Percentiles rank a stretch among this genome's conserved stretches.
These are phyloP conservation scores for Yamadazyma akitaensis DNA, from an alignment of 805 yeast genomes.

Conservation along the genomic window DNA sequence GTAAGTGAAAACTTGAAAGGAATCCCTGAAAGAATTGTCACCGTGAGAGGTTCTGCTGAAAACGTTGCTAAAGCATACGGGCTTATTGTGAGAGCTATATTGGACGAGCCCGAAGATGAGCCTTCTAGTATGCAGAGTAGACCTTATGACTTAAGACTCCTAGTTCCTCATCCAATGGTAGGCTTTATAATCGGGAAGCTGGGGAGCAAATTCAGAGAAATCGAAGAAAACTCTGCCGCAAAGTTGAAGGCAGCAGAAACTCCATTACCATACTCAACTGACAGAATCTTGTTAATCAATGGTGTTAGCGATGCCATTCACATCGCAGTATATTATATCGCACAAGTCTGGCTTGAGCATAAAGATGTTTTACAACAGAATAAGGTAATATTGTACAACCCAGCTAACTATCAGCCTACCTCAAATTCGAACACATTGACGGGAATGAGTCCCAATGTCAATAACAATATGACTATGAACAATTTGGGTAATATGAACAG, in stretches of 20 bases:
- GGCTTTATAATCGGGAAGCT: constrained; percentile 79
- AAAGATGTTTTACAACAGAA: constrained; percentile 48
- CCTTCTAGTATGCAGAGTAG: constrained; percentile 56
- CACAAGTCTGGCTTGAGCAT: constrained; percentile 64
- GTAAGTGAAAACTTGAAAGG: constrained; percentile 72
- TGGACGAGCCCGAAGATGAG: constrained; percentile 62
- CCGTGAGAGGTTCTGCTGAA: constrained; percentile 72
- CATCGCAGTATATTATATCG: constrained; percentile 73
- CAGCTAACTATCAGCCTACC: constrained; percentile 40
- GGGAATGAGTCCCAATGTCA: constrained; percentile 8
- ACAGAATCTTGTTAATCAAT: constrained; percentile 61
- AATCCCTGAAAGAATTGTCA: constrained; percentile 70
- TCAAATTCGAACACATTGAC: constrained; percentile 9
- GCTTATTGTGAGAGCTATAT: constrained; percentile 60
- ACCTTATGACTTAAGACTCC: constrained; percentile 53
- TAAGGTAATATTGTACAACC: constrained; percentile 58
- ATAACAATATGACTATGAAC: constrained; percentile 8
- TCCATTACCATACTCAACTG: constrained; percentile 72
- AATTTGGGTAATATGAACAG: constrained; percentile 9
- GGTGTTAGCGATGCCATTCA: constrained; percentile 89
- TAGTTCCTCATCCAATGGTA: constrained; percentile 76
- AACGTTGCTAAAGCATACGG: constrained; percentile 82
- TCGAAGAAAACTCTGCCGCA: constrained; percentile 80
- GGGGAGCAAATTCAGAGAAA: constrained; percentile 72
- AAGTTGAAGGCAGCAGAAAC: constrained; percentile 69